Conservation (phyloP, 129 eudicot genomes). For the Artemisia annua region DNA sequence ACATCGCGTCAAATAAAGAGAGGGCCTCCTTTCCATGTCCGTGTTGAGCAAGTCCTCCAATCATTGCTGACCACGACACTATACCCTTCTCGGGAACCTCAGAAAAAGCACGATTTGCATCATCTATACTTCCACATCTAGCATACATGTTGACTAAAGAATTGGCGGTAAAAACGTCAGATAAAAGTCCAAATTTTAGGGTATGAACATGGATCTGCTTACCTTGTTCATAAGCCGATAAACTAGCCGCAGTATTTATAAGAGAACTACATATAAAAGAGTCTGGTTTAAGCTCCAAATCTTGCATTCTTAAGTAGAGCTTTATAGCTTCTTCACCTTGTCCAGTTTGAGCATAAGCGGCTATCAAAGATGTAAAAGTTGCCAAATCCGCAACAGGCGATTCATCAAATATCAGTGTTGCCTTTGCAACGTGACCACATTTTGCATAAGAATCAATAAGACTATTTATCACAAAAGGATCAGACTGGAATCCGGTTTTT, state of each 20-base stretch:
- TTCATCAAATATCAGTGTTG: constrained; percentile 57
- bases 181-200: constrained; percentile 56
- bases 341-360: constrained; percentile 74
- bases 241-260: constrained; percentile 70
- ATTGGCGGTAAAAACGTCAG: constrained; percentile 72
- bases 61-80: constrained; percentile 89
- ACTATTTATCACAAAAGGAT: constrained; percentile 62
- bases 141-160: constrained; percentile 93
- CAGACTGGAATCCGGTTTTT: constrained; percentile 63
- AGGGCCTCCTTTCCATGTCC: constrained; percentile 82
- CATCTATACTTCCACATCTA: constrained; percentile 79
- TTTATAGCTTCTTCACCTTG: constrained; percentile 89
- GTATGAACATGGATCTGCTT: constrained; percentile 83
- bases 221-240: constrained; percentile 88
- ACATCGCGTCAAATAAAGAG: constrained; percentile 59
- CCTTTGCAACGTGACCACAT: constrained; percentile 50
- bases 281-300: constrained; percentile 62
- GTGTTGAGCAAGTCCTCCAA: constrained; percentile 90
- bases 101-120: constrained; percentile 59
- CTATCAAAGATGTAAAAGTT: constrained; percentile 77
- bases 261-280: constrained; percentile 73
- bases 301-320: constrained; percentile 60
- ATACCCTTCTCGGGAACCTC: constrained; percentile 63
- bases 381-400: constrained; percentile 58
- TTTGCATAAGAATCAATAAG: constrained; percentile 73